Conservation (phyloP, 768 basidiomycete genomes). For the Pulveroboletus ravenelii region DNA sequence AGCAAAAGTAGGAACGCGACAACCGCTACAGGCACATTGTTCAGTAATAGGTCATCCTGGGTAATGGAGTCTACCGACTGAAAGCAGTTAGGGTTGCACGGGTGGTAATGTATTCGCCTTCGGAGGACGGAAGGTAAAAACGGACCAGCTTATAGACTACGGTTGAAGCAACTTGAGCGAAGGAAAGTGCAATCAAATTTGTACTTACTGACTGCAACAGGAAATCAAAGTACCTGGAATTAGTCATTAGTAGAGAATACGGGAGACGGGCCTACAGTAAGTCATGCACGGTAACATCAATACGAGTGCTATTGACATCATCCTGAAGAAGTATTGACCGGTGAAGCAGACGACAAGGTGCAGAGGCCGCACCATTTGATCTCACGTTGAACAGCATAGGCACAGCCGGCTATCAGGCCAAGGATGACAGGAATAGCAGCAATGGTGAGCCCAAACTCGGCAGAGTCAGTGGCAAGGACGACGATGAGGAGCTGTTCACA, state of each 20-base stretch:
- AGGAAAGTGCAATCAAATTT: background rate
- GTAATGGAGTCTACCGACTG: slow-evolving; percentile 45
- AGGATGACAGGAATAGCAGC: slow-evolving; percentile 80
- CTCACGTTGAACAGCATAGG: slow-evolving; percentile 71
- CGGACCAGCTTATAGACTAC: slow-evolving; percentile 82
- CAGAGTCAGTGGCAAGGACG: slow-evolving; percentile 56
- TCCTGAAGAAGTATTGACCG: slow-evolving; percentile 28
- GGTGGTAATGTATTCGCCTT: slow-evolving; percentile 59
- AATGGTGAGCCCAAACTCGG: slow-evolving; percentile 80
- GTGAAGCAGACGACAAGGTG: background rate
- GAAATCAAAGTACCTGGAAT: background rate
- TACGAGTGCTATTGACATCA: slow-evolving; percentile 67
- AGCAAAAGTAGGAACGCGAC: slow-evolving; percentile 72
- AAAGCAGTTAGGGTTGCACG: slow-evolving; percentile 76
- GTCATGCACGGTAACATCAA: slow-evolving; percentile 74
- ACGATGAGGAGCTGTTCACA: slow-evolving; percentile 69
- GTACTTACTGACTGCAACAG: slow-evolving; percentile 26
- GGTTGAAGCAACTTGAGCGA: background rate
- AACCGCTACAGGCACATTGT: slow-evolving; percentile 45
- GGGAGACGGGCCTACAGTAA: slow-evolving; percentile 55
- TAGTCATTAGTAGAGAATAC: background rate
- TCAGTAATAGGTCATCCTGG: background rate
- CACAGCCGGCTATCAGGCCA: slow-evolving; percentile 58
- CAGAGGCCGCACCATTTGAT: slow-evolving; percentile 58
- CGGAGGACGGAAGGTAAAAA: slow-evolving; percentile 64